phyloP scores from a whole-genome alignment of 2,329 filamentous ascomycete species.

The Ceratocystis eucalypticola region DNA sequence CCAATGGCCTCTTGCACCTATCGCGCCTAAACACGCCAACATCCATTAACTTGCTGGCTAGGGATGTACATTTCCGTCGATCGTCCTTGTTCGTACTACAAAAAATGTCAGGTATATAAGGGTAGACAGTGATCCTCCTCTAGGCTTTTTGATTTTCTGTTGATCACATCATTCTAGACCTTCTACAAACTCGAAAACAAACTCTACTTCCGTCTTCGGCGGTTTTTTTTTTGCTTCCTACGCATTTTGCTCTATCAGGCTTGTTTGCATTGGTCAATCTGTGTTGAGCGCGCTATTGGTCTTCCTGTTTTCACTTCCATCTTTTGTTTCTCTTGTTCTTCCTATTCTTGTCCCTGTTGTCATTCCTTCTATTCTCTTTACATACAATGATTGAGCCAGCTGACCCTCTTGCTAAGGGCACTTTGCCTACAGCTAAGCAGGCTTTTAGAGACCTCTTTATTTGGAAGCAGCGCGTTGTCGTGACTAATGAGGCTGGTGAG shows the following conservation, averaged over 20 bases:
- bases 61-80: conserved; percentile 2
- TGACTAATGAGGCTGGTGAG: conserved; percentile 52
- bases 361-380: background rate
- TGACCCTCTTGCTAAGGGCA: conserved; percentile 54
- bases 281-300: background rate
- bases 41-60: background rate
- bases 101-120: background rate
- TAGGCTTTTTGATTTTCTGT: background rate
- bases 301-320: background rate
- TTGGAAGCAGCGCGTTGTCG: conserved; percentile 60
- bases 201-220: background rate
- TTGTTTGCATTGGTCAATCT: background rate
- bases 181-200: background rate
- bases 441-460: conserved; percentile 50
- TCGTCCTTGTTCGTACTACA: background rate
- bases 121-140: background rate
- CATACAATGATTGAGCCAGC: conserved; percentile 34
- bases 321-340: conserved; percentile 10
- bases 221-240: background rate
- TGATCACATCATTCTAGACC: conserved; percentile 1
- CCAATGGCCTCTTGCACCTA: background rate
- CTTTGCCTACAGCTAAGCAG: conserved; percentile 51
- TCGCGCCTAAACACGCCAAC: background rate
- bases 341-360: background rate
- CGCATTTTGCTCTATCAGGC: background rate